These are phyloP conservation scores for Yamadazyma membranifaciens DNA, from an alignment of 1,139 yeast genomes.

Conservation along the genomic window DNA sequence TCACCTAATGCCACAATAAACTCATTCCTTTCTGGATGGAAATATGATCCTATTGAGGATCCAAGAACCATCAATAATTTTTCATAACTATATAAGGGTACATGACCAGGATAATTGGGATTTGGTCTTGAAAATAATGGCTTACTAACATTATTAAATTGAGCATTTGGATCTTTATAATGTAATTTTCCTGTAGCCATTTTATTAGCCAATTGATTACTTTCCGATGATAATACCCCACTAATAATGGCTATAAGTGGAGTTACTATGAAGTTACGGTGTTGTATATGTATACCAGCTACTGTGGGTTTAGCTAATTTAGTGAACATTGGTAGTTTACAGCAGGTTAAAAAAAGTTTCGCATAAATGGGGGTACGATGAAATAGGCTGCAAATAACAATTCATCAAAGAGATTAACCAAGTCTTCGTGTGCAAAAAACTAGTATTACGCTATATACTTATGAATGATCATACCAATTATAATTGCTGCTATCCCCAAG, in stretches of 20 bases:
- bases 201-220: constrained; percentile 53
- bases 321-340: constrained; percentile 1
- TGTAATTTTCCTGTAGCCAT: constrained; percentile 58
- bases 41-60: constrained; percentile 78
- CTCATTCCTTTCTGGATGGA: constrained; percentile 79
- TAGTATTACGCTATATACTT: constrained; percentile 9
- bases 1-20: constrained; percentile 94
- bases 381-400: neutral
- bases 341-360: no score
- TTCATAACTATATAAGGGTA: constrained; percentile 69
- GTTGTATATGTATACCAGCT: neutral
- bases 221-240: constrained; percentile 42
- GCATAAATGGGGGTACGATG: constrained; percentile 3
- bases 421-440: no score
- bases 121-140: constrained; percentile 37
- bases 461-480: constrained; percentile 11
- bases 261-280: constrained; percentile 9
- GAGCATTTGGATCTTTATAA: constrained; percentile 34
- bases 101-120: constrained; percentile 74
- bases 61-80: constrained; percentile 63
- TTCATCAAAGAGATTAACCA: no score
- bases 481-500: constrained; percentile 8
- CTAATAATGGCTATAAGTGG: constrained; percentile 21
- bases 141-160: constrained; percentile 26
- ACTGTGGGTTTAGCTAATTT: neutral